Base-by-base conservation (phyloP, 768 basidiomycete genomes). In the Lyophyllum shimeji region DNA sequence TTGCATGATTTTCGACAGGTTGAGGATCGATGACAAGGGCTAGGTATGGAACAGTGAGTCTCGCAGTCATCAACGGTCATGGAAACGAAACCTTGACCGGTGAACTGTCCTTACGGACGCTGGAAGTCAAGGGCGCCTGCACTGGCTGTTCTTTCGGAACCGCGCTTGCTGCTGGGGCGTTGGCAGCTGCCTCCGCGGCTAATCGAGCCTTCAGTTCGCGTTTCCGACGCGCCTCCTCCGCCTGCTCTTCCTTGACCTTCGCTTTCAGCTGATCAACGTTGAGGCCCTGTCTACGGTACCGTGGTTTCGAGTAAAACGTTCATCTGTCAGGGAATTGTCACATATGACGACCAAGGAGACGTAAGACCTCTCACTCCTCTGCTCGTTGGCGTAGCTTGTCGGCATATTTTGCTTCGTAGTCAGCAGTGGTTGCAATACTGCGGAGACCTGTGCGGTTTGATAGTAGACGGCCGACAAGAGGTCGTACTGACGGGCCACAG, bases 1-100 rank as follows among this genome's bases (percentile, higher is more conserved):
- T 23, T 81, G 74, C 54, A 90, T 64, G 21, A 95, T 71, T 51
- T 84, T 82, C 18, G 83, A 74, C 12, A 95, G 68, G 69, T 97
- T 94, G 62, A 98, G 75, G 57, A 97, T 87, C 8, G 80, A 83
- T 3, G 85, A 82, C 20, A 98, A 78, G 9, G 94, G 87, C 96
- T 98, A 63, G 18, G 20, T 21, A 50, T 23, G 31, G 53, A 40
- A 49, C 48, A 44, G 47, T 46, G 49, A 34, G 18, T 56, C n/a
- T n/a, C 24, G 58, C 54, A 34, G 43, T 33, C 33, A n/a, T n/a
- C 6, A 52, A 37, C 47, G 45, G 13, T 25, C 23, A 8, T 45
- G 23, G 50, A 25, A 55, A 50, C 50, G 68, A 53, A 63, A 80
- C 86, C 76, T 84, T 87, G 50, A 90, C 71, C 7, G 89, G 88